Base-by-base conservation (phyloP, 2,329 filamentous ascomycete species). In the Lecanosticta acicola region DNA sequence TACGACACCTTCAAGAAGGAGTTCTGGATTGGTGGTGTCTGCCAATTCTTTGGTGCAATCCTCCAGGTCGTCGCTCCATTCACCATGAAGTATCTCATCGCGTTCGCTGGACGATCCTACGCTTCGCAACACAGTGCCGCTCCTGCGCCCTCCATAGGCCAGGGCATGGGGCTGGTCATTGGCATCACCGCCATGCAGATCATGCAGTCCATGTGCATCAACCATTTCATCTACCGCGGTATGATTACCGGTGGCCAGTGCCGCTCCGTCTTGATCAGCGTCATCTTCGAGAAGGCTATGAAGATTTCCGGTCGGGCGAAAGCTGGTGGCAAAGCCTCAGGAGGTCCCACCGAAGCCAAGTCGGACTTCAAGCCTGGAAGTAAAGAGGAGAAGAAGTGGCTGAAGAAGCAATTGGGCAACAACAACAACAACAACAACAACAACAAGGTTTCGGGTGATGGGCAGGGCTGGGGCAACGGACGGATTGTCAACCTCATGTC, bases 261-360 rank as follows among this genome's bases (percentile, higher is more conserved):
- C 5, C 79, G 91, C 63, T 88, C 83, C 1, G 84, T 87, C 0
- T 71, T 97, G 35, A 94, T 96, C 56, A 80, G 85, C 17, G 70
- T 89, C 48, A 88, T 97, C 47, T 97, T 94, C 60, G 87, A 93
- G 64, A 97, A 97, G 67, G 82, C 88, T 2, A 88, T 96, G 83
- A 83, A 82, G 41, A 78, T 97, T 13, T 96, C 90, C 0, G 87
- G 84, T 9, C 78, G 90, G 41, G 93, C 93, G 17, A 93, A 84
- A 66, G 89, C 91, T 9, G 91, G 90, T 34, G 88, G 87, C 9
- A 72, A 73, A 56, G n/a, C n/a, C n/a, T n/a, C n/a, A n/a, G n/a
- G n/a, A n/a, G n/a, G n/a, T n/a, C 26, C 48, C 11, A 48, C 52
- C 32, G 33, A 55, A 3, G 44, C 70, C 21, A 68, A 66, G 32